phyloP scores from a whole-genome alignment of 139 green algal species.

The Tetraselmis chui region DNA sequence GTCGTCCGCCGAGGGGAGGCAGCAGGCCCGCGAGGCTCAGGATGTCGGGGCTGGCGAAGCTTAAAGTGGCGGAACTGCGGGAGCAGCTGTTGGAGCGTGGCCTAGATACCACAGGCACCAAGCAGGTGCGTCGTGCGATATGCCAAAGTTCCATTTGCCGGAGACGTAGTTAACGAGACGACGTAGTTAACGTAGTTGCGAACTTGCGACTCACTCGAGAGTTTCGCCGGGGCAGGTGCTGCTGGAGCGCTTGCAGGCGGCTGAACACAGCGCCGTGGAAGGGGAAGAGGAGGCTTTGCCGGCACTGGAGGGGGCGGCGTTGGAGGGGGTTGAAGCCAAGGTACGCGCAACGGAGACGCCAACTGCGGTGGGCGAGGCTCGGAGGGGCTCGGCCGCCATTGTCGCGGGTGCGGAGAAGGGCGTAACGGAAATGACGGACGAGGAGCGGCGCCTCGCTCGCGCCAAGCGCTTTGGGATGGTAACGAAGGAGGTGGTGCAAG shows the following conservation, averaged over 20 bases:
- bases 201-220: too few relatives aligned
- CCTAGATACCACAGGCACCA: background rate
- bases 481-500: background rate
- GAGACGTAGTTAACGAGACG: too few relatives aligned
- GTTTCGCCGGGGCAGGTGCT: too few relatives aligned
- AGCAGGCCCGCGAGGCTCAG: too few relatives aligned
- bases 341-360: too few relatives aligned
- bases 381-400: too few relatives aligned
- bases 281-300: background rate
- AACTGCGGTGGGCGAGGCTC: too few relatives aligned
- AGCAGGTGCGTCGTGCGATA: background rate
- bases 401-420: background rate
- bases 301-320: background rate
- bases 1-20: too few relatives aligned
- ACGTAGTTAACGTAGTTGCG: too few relatives aligned
- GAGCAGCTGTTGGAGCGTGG: background rate
- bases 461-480: conserved; percentile 2
- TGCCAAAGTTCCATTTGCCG: too few relatives aligned
- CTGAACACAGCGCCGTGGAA: background rate
- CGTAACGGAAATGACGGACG: background rate
- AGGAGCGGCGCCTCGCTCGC: background rate
- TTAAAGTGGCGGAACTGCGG: background rate
- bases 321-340: too few relatives aligned
- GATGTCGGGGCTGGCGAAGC: background rate
- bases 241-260: background rate